phyloP scores from a whole-genome alignment of 148 eudicot genomes.

The Chenopodium formosanum region DNA sequence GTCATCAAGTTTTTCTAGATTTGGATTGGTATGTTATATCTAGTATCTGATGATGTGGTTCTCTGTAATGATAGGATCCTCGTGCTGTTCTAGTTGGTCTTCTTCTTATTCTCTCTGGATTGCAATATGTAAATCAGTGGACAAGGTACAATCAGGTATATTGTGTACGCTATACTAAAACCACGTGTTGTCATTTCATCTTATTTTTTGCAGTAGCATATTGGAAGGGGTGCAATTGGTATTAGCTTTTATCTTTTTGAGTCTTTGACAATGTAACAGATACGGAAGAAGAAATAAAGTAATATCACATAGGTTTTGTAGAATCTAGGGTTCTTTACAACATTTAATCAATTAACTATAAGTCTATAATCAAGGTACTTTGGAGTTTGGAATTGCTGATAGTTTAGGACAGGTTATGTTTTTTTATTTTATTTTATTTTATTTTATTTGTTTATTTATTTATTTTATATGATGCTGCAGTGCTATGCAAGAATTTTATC shows the following conservation, averaged over 20 bases:
- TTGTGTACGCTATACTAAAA: not conserved
- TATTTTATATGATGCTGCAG: too few relatives aligned
- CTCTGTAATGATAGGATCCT: conserved; percentile 65
- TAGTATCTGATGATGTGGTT: conserved; percentile 5
- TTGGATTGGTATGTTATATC: not conserved
- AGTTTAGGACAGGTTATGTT: not conserved
- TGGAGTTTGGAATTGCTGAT: not conserved
- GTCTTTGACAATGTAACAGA: not conserved
- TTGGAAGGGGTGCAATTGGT: not conserved
- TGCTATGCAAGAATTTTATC: not conserved
- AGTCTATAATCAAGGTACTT: too few relatives aligned
- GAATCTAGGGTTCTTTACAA: not conserved
- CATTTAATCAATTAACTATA: not conserved
- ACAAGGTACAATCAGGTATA: conserved; percentile 96
- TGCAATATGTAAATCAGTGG: conserved; percentile 96
- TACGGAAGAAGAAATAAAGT: not conserved
- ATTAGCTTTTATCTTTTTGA: not conserved
- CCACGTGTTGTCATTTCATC: not conserved
- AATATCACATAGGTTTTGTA: not conserved
- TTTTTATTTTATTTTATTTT: too few relatives aligned
- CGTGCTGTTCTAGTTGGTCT: conserved; percentile 97
- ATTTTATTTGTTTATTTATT: too few relatives aligned
- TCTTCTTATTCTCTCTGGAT: conserved; percentile 76
- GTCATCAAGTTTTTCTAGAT: not conserved
- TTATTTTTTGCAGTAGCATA: not conserved